These are phyloP conservation scores for Nicotiana tabacum DNA, from an alignment of 257 asterid genomes.

Conservation along the genomic window DNA sequence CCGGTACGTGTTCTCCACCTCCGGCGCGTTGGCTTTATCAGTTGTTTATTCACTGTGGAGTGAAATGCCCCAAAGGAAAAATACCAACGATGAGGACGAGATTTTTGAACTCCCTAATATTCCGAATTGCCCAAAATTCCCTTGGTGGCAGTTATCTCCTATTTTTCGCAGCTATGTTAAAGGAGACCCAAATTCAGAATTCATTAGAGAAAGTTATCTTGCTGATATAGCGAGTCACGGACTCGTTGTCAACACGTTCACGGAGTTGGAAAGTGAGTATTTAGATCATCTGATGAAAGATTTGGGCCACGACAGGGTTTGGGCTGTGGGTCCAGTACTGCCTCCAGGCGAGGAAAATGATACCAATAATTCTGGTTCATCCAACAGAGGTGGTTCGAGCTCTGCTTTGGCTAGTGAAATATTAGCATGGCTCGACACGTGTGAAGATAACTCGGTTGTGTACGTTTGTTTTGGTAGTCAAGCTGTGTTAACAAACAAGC, in stretches of 20 bases:
- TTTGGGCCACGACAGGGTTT: constrained; percentile 47
- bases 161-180: constrained; percentile 34
- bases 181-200: constrained; percentile 43
- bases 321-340: constrained; percentile 67
- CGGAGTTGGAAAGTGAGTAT: constrained; percentile 35
- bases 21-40: constrained; percentile 56
- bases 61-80: constrained; percentile 26
- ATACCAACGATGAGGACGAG: constrained; percentile 24
- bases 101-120: constrained; percentile 24
- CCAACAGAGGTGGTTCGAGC: constrained; percentile 43
- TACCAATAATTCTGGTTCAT: not conserved
- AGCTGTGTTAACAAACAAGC: constrained; percentile 52
- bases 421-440: constrained; percentile 48
- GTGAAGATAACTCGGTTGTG: constrained; percentile 41
- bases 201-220: constrained; percentile 22
- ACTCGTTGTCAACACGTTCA: constrained; percentile 46
- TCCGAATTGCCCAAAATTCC: constrained; percentile 52
- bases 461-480: constrained; percentile 82
- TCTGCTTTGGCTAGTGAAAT: constrained; percentile 21
- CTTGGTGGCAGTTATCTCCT: constrained; percentile 81
- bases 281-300: constrained; percentile 30
- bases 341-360: constrained; percentile 24
- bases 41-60: constrained; percentile 44
- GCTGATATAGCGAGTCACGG: constrained; percentile 43
- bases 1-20: constrained; percentile 60